phyloP scores from a whole-genome alignment of 2,329 filamentous ascomycete genomes.

The Apiospora hydei region DNA sequence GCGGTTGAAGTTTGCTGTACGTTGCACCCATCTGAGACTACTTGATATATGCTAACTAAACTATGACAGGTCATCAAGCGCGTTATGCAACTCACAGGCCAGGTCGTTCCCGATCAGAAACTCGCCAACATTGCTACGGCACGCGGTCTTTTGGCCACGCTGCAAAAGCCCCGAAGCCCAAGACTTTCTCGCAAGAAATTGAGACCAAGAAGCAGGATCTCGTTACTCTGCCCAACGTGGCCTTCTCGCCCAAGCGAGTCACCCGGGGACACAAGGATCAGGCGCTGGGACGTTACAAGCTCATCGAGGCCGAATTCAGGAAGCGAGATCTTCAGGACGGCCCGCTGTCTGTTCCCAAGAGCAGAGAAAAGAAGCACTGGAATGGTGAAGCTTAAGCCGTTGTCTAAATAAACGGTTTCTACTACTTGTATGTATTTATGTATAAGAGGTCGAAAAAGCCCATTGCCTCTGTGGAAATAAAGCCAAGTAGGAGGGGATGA shows the following conservation, averaged over 20 bases:
- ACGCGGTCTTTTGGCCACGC: conserved; percentile 59
- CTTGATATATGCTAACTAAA: conserved; percentile 28
- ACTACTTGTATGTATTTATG: conserved; percentile 11
- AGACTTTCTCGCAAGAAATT: conserved; percentile 70
- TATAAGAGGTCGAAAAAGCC: background rate
- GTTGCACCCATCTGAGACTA: conserved; percentile 42
- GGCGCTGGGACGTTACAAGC: conserved; percentile 77
- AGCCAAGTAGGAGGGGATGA: background rate
- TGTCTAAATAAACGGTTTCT: background rate
- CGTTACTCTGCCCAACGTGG: conserved; percentile 70
- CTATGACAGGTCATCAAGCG: conserved; percentile 76
- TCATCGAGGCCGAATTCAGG: conserved; percentile 75
- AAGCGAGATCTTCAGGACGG: conserved; percentile 66
- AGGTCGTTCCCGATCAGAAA: conserved; percentile 74
- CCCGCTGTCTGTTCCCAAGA: conserved; percentile 47
- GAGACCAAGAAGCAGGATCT: conserved; percentile 43
- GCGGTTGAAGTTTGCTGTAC: conserved; percentile 76
- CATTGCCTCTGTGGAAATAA: conserved; percentile 4
- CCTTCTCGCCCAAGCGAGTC: conserved; percentile 68
- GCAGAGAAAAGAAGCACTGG: conserved; percentile 46
- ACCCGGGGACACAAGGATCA: conserved; percentile 77
- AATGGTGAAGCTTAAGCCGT: background rate
- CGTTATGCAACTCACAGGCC: conserved; percentile 80
- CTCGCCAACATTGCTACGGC: conserved; percentile 64
- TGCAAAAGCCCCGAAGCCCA: conserved; percentile 63